These are phyloP conservation scores for Sclerotinia glacialis DNA, from an alignment of 2,329 filamentous ascomycete genomes.

Conservation along the genomic window DNA sequence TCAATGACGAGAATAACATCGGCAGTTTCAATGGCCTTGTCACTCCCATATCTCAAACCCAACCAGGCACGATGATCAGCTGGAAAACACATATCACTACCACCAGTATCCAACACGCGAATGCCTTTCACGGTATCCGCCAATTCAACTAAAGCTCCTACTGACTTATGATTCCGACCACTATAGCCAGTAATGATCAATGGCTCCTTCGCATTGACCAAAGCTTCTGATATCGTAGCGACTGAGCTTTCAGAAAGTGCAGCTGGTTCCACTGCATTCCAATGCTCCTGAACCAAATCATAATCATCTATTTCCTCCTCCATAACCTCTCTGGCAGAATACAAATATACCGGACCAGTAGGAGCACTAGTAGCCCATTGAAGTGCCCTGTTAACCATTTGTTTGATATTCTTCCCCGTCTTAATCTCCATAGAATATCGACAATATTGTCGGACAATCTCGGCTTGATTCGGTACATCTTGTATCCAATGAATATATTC, in stretches of 20 bases:
- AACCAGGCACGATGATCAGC: slow-evolving; percentile 65
- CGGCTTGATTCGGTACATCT: slow-evolving; percentile 71
- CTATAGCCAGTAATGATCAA: slow-evolving; percentile 69
- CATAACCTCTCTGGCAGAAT: slow-evolving; percentile 65
- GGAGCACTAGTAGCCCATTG: slow-evolving; percentile 69
- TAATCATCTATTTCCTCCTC: slow-evolving; percentile 66
- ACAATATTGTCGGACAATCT: slow-evolving; percentile 71
- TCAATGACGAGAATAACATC: slow-evolving; percentile 84
- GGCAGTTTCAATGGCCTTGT: slow-evolving; percentile 70
- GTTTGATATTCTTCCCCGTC: slow-evolving; percentile 69
- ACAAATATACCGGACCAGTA: slow-evolving; percentile 66
- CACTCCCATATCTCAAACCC: slow-evolving; percentile 70
- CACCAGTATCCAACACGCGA: slow-evolving; percentile 71
- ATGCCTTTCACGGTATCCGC: slow-evolving; percentile 66
- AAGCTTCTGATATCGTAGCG: slow-evolving; percentile 54
- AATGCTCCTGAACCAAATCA: slow-evolving; percentile 55
- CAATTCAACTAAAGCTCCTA: slow-evolving; percentile 61
- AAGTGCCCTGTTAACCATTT: slow-evolving; percentile 69
- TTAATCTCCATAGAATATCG: slow-evolving; percentile 70
- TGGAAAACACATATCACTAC: slow-evolving; percentile 79
- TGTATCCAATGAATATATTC: slow-evolving; percentile 81
- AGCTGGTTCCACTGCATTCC: slow-evolving; percentile 58
- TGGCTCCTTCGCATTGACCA: slow-evolving; percentile 63
- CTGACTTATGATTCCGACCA: slow-evolving; percentile 64
- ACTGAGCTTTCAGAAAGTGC: slow-evolving; percentile 56